Evolutionary conservation across 176 grass and related monocot genomes (phyloP), one percentile per base, ranked within the genome.

Genomic region (Metroxylon sagu): DNA sequence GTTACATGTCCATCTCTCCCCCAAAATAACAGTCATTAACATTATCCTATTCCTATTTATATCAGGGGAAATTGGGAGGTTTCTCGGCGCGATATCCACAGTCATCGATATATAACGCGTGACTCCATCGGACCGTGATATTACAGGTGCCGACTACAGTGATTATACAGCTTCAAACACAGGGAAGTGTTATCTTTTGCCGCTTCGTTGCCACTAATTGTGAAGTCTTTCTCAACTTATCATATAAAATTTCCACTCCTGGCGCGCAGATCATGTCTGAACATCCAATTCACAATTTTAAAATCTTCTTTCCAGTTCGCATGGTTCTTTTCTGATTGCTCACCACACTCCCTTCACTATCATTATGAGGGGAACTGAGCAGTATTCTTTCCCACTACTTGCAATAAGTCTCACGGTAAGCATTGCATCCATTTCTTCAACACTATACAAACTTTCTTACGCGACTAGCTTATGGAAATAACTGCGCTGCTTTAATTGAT

Each of bases 261-360:
- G 8, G 35, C 7, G 10, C 10, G 35, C 35, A 43, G 10, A 3
- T 23, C 35, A 43, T 43, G 12, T 43, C 35, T 3, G 35, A 43
- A 43, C 35, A 23, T 23, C 21, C 12, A 43, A 43, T 43, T 43
- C 35, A 12, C 35, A 43, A 43, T 43, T 43, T 43, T 43, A 14
- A 43, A 12, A 0, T 6, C 5, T 43, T 28, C 57, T 66, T 52
- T 65, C 26, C 82, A 89, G 86, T 14, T 89, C n/a, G n/a, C 58
- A 76, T 78, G 74, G 49, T 79, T 61, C 82, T 89, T 73, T 16
- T n/a, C n/a, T 89, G 58, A 52, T 82, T 26, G 67, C 85, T 69
- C 86, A 53, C 4, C 81, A 89, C 3, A 54, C n/a, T n/a, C 50
- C 5, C 31, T 89, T 60, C 77, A n/a, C 82, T 5, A 74, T 82